Base-by-base conservation (phyloP, 108 stramenopile species). In the Nitzschia sp. region DNA sequence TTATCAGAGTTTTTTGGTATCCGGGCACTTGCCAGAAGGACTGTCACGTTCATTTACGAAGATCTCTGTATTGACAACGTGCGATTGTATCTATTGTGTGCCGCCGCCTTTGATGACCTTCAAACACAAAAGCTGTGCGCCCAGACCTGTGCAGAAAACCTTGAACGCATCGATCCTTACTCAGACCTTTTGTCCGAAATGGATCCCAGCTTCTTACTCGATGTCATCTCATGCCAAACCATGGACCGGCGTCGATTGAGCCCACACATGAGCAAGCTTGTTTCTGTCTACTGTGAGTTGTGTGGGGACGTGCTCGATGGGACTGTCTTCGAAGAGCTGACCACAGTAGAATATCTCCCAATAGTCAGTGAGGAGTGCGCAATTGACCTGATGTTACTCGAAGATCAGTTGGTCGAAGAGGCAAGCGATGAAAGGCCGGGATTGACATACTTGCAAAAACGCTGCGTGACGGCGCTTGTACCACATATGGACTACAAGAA, bases 1-100 rank as follows among this genome's bases (percentile, higher is more conserved):
- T 48, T 81, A 26, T 44, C 68, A 32, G 64, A 72, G 31, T 70
- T 69, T 27, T 81, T 81, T 65, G 75, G 76, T 52, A 73, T 81
- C 6, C 48, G 62, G 35, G 47, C 53, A 31, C 58, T 81, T 19
- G 66, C 72, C 1, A 45, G 34, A 23, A 31, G 48, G 13, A 68
- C 72, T 8, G 34, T 56, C 27, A n/a, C 29, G 5, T 81, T 73
- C 45, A 66, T 77, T 21, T 25, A 65, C 15, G 62, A 73, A 3
- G 76, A 81, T 45, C 54, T 81, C 50, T 63, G 28, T 19, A 50
- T 81, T 15, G 68, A 73, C 3, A 81, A 66, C 38, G 38, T 81
- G 41, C 35, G 46, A 25, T 21, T 25, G 0, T 81, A 81, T 53
- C 36, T 77, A 6, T 16, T 63, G 27, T 52, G 46, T 32, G 68